Base-by-base conservation (phyloP, 176 grass and related monocot genomes). In the Poa pratensis region DNA sequence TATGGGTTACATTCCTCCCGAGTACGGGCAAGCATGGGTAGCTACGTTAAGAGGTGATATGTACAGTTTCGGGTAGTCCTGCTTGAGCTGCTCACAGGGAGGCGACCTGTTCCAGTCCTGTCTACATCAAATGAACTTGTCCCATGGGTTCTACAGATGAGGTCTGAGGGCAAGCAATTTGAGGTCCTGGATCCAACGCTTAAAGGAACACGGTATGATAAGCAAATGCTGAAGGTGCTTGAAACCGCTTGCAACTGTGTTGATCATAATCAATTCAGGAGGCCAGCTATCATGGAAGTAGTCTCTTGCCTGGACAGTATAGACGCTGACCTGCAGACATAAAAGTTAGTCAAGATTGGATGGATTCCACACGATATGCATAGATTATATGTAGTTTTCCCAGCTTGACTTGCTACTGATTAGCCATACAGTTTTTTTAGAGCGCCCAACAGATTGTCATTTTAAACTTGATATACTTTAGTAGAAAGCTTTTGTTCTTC, bases 11-110 rank as follows among this genome's bases (percentile, higher is more conserved):
- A 97, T 97, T 27, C 94, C 94, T 0, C 94, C 94, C 1, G 94
- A 94, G 70, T 97, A 97, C 62, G 85, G 80, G 17, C 92, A 94
- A 68, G 83, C 81, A 12, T 97, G 87, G 71, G 77, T 94, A 20
- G 94, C 94, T 19, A 97, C 92, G 0, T 24, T 90, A 64, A 90
- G 85, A 84, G 91, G 94, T 2, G 91, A 97, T 69, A 70, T 97
- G 11, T 97, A 97, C 40, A 97, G 94, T 84, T 97, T 97, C 10
- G 94, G 94, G 83, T 97, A 49, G 94, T 97, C 19, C 81, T 97
- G 30, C 91, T 97, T 35, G 94, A 97, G 65, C 55, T 97, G n/a
- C 70, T 97, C 45, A 94, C 94, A 4, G 88, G 94, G 0, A 90
- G 58, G 32, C 86, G 90, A 1, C 85, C 92, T 32, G 73, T 94